A percentile compares a stretch with the other conserved stretches of the same genome.
These are phyloP conservation scores for Lichtheimia corymbifera DNA, from an alignment of 371 early-diverging fungal genomes.

Conservation along the genomic window DNA sequence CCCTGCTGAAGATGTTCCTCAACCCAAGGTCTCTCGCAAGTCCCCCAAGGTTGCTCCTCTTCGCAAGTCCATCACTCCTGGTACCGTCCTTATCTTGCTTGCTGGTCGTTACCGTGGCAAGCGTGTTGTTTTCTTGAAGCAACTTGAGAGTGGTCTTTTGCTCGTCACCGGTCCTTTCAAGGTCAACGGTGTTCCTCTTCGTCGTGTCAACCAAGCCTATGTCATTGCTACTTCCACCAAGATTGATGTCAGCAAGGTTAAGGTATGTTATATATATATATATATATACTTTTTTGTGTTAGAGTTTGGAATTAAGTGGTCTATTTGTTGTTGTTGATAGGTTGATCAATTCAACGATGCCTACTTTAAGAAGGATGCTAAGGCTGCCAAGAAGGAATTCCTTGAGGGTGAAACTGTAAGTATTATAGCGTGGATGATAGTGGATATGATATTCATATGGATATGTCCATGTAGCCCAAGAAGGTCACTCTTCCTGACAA, in stretches of 20 bases:
- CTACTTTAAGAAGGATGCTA: constrained; percentile 84
- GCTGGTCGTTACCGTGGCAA: constrained; percentile 97
- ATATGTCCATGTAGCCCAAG: constrained; percentile 26
- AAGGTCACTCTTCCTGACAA: constrained; percentile 70
- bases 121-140: constrained; percentile 98
- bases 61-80: constrained; percentile 92
- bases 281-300: no score
- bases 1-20: constrained; percentile 83
- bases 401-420: constrained; percentile 73
- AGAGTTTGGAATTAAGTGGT: not conserved
- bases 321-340: constrained; percentile 20
- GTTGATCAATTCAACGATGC: constrained; percentile 87
- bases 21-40: constrained; percentile 86
- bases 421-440: not conserved
- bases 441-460: not conserved
- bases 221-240: constrained; percentile 98
- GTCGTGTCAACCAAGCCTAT: constrained; percentile 98
- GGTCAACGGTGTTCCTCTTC: constrained; percentile 97
- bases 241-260: constrained; percentile 81
- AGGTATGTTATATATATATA: constrained; percentile 55
- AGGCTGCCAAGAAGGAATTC: constrained; percentile 84
- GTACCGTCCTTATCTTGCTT: constrained; percentile 96
- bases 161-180: constrained; percentile 97
- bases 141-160: constrained; percentile 92
- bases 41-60: constrained; percentile 71